Conservation (phyloP, 2,329 filamentous ascomycete genomes). For the Fusarium anthophilum region DNA sequence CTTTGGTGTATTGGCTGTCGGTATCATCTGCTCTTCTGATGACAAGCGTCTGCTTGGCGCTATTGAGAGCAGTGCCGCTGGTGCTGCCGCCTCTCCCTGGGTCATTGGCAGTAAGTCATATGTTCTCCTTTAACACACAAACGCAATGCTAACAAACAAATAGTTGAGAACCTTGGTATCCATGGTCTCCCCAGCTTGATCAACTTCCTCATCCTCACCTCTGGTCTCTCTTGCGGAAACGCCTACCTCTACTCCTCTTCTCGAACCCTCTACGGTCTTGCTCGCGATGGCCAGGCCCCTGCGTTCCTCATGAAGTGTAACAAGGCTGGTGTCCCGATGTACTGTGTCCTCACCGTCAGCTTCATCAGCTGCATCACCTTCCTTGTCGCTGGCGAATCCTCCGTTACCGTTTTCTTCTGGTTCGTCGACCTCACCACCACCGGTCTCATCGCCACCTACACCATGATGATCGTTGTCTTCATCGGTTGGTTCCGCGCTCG, state of each 20-base stretch:
- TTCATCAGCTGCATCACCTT: slow-evolving; percentile 60
- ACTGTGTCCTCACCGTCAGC: slow-evolving; percentile 59
- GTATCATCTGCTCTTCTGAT: slow-evolving; percentile 64
- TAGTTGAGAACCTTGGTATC: slow-evolving; percentile 60
- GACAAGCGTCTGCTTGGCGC: slow-evolving; percentile 52
- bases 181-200: slow-evolving; percentile 62
- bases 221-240: slow-evolving; percentile 54
- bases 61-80: slow-evolving; percentile 60
- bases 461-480: slow-evolving; percentile 53
- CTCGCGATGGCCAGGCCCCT: slow-evolving; percentile 56
- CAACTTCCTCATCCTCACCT: slow-evolving; percentile 70
- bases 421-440: slow-evolving; percentile 65
- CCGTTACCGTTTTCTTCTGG: slow-evolving; percentile 61
- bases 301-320: slow-evolving; percentile 66
- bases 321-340: slow-evolving; percentile 66
- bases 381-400: slow-evolving; percentile 57
- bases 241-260: slow-evolving; percentile 59
- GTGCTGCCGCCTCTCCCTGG: slow-evolving; percentile 68
- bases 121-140: too few species aligned
- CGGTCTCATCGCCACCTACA: slow-evolving; percentile 66
- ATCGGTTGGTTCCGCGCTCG: slow-evolving; percentile 59
- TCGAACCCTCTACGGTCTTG: slow-evolving; percentile 59
- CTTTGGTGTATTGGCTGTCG: slow-evolving; percentile 66
- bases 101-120: slow-evolving; percentile 57
- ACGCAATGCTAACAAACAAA: background rate